Evolutionary conservation across 768 basidiomycete species (phyloP).

Genomic region (Boletus vinaceobasis): DNA sequence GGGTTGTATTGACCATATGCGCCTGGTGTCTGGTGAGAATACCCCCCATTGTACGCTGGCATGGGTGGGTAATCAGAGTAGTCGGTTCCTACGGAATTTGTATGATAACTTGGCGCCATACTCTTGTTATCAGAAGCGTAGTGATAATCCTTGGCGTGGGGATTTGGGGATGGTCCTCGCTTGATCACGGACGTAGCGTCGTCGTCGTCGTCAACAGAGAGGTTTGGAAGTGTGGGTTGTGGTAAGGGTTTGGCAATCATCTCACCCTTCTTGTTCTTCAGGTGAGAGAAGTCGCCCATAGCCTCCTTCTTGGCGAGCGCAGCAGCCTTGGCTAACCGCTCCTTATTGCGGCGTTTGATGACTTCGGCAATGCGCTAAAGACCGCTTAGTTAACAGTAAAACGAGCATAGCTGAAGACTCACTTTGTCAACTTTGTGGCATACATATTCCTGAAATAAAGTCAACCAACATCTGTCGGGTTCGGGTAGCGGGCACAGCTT

Average conservation of each 20-base stretch:
- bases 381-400: constrained; percentile 10
- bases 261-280: constrained; percentile 92
- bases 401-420: constrained; percentile 8
- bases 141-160: constrained; percentile 54
- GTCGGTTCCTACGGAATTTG: constrained; percentile 40
- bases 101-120: constrained; percentile 33
- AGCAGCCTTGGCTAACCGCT: constrained; percentile 76
- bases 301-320: constrained; percentile 89
- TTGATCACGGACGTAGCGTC: constrained; percentile 56
- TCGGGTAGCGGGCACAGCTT: constrained; percentile 5
- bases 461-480: neutral
- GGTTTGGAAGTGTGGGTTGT: constrained; percentile 91
- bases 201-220: constrained; percentile 70
- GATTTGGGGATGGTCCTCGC: constrained; percentile 52
- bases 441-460: constrained; percentile 74
- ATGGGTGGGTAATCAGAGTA: constrained; percentile 60
- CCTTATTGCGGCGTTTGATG: constrained; percentile 87
- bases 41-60: constrained; percentile 70
- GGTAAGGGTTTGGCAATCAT: constrained; percentile 75
- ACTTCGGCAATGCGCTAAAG: constrained; percentile 85
- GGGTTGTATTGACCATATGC: constrained; percentile 55
- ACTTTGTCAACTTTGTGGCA: constrained; percentile 99
- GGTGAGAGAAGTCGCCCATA: constrained; percentile 82
- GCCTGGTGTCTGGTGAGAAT: constrained; percentile 53
- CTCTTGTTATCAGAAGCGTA: constrained; percentile 50